phyloP scores from a whole-genome alignment of 140 eudicot genomes.

The Ambrosia hybrid region DNA sequence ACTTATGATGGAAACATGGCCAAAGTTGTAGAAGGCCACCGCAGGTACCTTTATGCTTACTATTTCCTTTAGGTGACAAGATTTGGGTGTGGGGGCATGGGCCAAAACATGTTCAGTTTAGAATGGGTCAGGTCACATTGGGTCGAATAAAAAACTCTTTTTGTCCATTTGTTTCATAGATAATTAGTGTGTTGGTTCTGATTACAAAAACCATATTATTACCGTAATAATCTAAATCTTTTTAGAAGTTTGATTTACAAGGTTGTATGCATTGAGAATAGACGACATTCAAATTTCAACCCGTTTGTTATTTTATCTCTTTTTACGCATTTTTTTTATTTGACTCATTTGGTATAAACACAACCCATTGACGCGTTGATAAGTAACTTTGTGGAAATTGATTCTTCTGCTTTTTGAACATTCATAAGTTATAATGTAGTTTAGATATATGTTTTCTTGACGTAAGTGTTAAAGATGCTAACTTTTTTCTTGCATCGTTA shows the following conservation, averaged over 20 bases:
- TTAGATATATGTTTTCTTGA: background rate
- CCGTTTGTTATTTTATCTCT: background rate
- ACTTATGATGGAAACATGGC: conserved; percentile 99
- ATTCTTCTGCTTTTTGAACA: too few relatives aligned
- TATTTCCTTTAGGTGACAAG: background rate
- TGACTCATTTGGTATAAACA: background rate
- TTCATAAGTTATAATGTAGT: too few relatives aligned
- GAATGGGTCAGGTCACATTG: background rate
- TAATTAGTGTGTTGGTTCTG: background rate
- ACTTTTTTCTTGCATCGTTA: background rate
- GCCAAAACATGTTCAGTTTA: background rate
- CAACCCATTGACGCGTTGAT: background rate
- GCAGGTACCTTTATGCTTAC: conserved; percentile 53
- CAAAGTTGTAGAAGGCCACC: conserved; percentile 97
- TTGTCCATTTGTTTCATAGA: background rate
- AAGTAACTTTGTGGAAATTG: background rate
- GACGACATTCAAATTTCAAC: background rate
- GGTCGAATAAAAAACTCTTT: background rate
- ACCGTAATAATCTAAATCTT: background rate
- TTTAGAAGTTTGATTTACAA: background rate
- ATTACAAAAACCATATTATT: background rate
- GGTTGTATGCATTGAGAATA: background rate
- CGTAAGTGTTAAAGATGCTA: conserved; percentile 13
- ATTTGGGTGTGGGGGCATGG: background rate
- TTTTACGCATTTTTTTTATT: background rate